Conservation (phyloP, 441 rosid species). For the Arabidopsis hybrid region DNA sequence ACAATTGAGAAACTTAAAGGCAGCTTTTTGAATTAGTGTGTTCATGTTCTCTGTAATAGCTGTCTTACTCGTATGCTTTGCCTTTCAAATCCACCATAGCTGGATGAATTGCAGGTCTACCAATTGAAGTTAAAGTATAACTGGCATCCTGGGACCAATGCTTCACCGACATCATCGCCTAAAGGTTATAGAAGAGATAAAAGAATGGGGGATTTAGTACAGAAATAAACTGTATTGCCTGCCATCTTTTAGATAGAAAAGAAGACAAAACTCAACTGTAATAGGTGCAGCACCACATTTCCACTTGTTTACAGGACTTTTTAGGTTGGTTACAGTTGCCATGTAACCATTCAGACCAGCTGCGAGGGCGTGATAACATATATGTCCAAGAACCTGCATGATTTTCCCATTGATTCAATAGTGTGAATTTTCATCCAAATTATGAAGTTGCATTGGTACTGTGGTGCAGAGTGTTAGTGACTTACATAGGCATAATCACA, state of each 20-base stretch:
- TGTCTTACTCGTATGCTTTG: conserved; percentile 91
- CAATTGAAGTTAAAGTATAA: conserved; percentile 71
- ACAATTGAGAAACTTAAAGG: background rate
- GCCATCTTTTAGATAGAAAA: background rate
- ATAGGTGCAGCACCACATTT: conserved; percentile 97
- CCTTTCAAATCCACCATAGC: conserved; percentile 94
- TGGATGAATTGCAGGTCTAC: conserved; percentile 97
- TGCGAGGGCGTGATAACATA: conserved; percentile 92
- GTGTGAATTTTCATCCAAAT: conserved; percentile 15
- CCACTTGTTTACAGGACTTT: conserved; percentile 96
- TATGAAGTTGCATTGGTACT: background rate
- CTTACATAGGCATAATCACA: conserved; percentile 98
- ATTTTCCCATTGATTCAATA: background rate
- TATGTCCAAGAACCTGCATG: conserved; percentile 91
- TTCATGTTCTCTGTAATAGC: background rate
- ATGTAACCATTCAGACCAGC: conserved; percentile 98
- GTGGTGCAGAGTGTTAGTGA: conserved; percentile 24
- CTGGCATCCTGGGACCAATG: conserved; percentile 90
- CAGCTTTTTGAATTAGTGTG: background rate
- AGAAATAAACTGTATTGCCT: background rate
- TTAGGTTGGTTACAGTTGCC: conserved; percentile 93
- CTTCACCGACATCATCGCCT: conserved; percentile 98
- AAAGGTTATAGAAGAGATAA: conserved; percentile 8
- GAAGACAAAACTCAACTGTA: conserved; percentile 58
- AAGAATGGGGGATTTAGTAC: background rate